Evolutionary conservation across 148 eudicot species (phyloP).

Genomic region (Suaeda aralocaspica): DNA sequence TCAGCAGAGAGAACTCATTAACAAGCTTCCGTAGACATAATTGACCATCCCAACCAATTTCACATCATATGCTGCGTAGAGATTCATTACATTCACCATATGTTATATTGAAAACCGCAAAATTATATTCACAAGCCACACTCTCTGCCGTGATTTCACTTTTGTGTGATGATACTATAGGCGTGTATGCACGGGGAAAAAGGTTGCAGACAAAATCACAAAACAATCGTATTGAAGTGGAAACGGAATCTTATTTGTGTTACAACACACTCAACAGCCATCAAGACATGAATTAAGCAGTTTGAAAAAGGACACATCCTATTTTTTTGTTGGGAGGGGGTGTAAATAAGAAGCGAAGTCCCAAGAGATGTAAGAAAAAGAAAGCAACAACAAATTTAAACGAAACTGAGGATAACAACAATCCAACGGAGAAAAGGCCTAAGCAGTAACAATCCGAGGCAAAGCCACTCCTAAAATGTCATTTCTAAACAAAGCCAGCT

Average conservation of each 20-base stretch:
- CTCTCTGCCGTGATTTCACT: neutral
- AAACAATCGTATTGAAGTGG: neutral
- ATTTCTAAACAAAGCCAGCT: no score
- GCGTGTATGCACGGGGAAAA: neutral
- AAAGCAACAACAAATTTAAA: no score
- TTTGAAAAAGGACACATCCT: no score
- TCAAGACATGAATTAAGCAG: no score
- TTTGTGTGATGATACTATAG: neutral
- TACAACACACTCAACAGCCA: neutral
- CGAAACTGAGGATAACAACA: no score
- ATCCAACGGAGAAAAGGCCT: no score
- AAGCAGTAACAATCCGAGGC: no score
- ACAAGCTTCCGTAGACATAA: neutral
- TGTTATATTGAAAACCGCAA: neutral
- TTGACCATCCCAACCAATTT: neutral
- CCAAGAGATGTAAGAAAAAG: no score
- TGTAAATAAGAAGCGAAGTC: no score
- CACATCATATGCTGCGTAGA: neutral
- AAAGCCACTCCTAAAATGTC: no score
- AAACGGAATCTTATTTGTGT: neutral
- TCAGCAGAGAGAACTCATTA: neutral
- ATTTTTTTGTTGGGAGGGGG: no score
- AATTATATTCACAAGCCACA: neutral
- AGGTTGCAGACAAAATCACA: neutral
- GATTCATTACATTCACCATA: neutral